A percentile compares a stretch with the other conserved stretches of the same genome.
Evolutionary conservation across 805 yeast genomes (phyloP).

Genomic region (Zygotorulaspora chibaensis): DNA sequence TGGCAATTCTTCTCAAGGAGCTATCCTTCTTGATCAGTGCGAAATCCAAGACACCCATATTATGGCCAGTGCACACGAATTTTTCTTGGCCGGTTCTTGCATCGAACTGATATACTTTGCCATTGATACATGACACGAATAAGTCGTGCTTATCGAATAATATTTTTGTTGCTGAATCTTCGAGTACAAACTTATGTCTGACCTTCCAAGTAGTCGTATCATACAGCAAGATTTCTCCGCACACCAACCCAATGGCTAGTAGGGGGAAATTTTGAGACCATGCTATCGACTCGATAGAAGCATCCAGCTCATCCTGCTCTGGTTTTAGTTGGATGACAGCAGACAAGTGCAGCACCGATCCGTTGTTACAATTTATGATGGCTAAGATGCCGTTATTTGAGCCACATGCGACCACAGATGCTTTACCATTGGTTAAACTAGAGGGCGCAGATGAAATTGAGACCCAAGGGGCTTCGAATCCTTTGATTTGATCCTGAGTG

Average conservation of each 20-base stretch:
- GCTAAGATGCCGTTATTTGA: conserved; percentile 83
- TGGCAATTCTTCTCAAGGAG: conserved; percentile 51
- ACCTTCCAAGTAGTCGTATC: conserved; percentile 85
- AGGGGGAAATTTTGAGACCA: conserved; percentile 68
- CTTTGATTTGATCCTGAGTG: conserved; percentile 62
- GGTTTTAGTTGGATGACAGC: conserved; percentile 57
- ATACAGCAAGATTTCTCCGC: conserved; percentile 78
- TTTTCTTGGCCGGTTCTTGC: conserved; percentile 76
- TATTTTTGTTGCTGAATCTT: conserved; percentile 83
- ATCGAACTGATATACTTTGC: conserved; percentile 83
- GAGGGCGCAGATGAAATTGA: conserved; percentile 45
- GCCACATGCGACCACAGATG: conserved; percentile 67
- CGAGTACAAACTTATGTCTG: conserved; percentile 62
- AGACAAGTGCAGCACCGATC: conserved; percentile 61
- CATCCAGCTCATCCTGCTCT: conserved; percentile 56
- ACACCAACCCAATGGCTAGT: conserved; percentile 84
- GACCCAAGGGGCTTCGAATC: conserved; percentile 86
- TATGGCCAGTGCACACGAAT: conserved; percentile 84
- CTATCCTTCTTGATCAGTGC: conserved; percentile 49
- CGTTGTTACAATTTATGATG: conserved; percentile 71
- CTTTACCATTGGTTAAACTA: conserved; percentile 42
- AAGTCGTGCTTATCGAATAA: conserved; percentile 57
- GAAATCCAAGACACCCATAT: conserved; percentile 90
- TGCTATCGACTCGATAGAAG: conserved; percentile 72
- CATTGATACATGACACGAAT: conserved; percentile 76